Conservation (phyloP, 805 yeast species). For the Starmera quercuum region DNA sequence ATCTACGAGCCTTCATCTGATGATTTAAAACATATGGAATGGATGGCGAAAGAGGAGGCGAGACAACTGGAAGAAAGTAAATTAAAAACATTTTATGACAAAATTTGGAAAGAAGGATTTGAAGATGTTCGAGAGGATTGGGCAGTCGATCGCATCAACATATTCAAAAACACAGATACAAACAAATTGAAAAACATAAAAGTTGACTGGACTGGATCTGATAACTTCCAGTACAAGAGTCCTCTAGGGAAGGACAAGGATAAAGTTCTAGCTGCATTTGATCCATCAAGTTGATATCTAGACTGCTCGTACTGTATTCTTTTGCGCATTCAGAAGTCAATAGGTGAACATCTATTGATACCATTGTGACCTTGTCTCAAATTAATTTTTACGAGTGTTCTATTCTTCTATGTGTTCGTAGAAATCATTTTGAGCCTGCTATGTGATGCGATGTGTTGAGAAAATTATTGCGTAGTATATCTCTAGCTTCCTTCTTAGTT, state of each 20-base stretch:
- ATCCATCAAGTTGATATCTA: constrained; percentile 10
- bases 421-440: too few relatives aligned
- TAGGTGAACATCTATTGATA: too few relatives aligned
- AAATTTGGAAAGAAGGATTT: constrained; percentile 73
- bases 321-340: too few relatives aligned
- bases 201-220: constrained; percentile 71
- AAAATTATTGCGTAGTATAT: too few relatives aligned
- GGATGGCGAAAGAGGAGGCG: constrained; percentile 83
- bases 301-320: too few relatives aligned
- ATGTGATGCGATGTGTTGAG: too few relatives aligned
- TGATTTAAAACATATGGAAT: constrained; percentile 81
- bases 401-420: too few relatives aligned
- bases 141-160: constrained; percentile 62
- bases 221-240: constrained; percentile 20
- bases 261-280: constrained; percentile 22
- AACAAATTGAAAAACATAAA: constrained; percentile 39
- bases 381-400: too few relatives aligned
- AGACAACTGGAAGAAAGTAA: constrained; percentile 57
- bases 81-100: constrained; percentile 56
- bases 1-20: constrained; percentile 93
- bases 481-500: too few relatives aligned
- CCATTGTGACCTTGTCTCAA: too few relatives aligned
- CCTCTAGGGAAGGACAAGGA: constrained; percentile 18
- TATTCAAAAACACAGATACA: constrained; percentile 71
- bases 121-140: constrained; percentile 70